These are phyloP conservation scores for Trichosporon inkin DNA, from an alignment of 1,284 basidiomycete species.

Conservation along the genomic window DNA sequence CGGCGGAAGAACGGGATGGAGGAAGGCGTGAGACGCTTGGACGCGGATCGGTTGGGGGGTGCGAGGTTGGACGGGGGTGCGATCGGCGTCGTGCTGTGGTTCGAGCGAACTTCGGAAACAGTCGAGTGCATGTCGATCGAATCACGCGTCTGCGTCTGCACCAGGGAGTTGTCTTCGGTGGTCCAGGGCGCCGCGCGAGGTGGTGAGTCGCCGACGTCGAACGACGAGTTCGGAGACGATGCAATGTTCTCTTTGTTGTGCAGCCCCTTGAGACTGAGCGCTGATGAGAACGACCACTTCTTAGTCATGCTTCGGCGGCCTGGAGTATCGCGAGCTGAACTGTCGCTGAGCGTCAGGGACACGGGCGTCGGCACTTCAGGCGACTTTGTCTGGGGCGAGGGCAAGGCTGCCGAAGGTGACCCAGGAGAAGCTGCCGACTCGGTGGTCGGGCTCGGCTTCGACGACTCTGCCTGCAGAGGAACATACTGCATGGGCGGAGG, in stretches of 20 bases:
- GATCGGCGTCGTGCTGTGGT: constrained; percentile 27
- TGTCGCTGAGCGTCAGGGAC: constrained; percentile 39
- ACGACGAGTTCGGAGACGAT: constrained; percentile 30
- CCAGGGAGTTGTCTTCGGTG: constrained; percentile 14
- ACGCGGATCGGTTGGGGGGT: constrained; percentile 25
- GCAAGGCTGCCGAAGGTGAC: constrained; percentile 11
- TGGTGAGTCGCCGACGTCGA: constrained; percentile 22
- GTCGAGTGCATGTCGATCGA: constrained; percentile 12
- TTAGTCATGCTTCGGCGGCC: constrained; percentile 57
- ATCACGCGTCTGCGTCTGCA: neutral
- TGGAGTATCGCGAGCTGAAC: constrained; percentile 10
- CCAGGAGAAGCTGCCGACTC: neutral
- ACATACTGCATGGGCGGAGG: constrained; percentile 18
- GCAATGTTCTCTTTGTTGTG: constrained; percentile 29
- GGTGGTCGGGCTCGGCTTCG: neutral
- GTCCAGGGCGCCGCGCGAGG: constrained; percentile 4
- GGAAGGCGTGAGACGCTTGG: constrained; percentile 74
- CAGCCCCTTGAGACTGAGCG: constrained; percentile 70
- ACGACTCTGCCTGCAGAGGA: constrained; percentile 9
- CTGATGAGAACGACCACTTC: constrained; percentile 93
- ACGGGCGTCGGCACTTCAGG: constrained; percentile 33
- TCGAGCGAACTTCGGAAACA: constrained; percentile 21
- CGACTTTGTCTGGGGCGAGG: constrained; percentile 16
- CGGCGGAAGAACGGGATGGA: constrained; percentile 94
- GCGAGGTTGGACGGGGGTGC: constrained; percentile 15